Percentiles rank a stretch among this genome's conserved stretches.
These are phyloP conservation scores for Sarocladiaceae sp. DNA, from an alignment of 2,329 filamentous ascomycete genomes.

Conservation along the genomic window DNA sequence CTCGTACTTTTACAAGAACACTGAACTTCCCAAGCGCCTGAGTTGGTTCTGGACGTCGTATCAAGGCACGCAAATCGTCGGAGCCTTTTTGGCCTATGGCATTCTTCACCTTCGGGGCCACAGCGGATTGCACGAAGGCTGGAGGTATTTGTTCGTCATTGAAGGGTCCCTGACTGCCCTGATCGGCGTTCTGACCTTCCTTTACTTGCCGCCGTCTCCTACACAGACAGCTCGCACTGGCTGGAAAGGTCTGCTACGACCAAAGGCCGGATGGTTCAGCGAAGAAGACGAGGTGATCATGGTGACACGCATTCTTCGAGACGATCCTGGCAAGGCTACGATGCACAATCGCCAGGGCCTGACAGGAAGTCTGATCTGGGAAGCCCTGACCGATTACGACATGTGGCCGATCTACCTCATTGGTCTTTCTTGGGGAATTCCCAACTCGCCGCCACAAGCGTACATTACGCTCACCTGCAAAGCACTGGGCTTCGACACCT, in stretches of 20 bases:
- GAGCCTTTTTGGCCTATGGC: not conserved
- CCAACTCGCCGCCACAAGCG: not conserved
- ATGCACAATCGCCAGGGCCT: constrained; percentile 57
- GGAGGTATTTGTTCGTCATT: too few species aligned
- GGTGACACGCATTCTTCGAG: not conserved
- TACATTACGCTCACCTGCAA: not conserved
- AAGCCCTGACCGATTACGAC: constrained; percentile 49
- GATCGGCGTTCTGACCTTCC: too few species aligned
- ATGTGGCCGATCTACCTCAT: constrained; percentile 51
- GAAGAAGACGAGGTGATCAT: too few species aligned
- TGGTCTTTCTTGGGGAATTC: not conserved
- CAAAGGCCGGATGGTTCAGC: too few species aligned
- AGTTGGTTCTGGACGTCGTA: not conserved
- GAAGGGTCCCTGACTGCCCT: too few species aligned
- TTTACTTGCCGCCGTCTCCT: too few species aligned
- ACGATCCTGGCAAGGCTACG: constrained; percentile 31
- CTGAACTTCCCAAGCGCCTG: not conserved
- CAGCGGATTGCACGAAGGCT: too few species aligned
- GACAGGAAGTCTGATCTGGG: constrained; percentile 41
- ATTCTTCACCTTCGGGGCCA: not conserved
- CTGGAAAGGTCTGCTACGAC: too few species aligned
- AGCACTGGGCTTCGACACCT: not conserved
- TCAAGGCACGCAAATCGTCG: not conserved
- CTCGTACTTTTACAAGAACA: not conserved
- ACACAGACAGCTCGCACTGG: too few species aligned